These are phyloP conservation scores for Eucalyptus erythrocorys DNA, from an alignment of 345 rosid genomes.

Conservation along the genomic window DNA sequence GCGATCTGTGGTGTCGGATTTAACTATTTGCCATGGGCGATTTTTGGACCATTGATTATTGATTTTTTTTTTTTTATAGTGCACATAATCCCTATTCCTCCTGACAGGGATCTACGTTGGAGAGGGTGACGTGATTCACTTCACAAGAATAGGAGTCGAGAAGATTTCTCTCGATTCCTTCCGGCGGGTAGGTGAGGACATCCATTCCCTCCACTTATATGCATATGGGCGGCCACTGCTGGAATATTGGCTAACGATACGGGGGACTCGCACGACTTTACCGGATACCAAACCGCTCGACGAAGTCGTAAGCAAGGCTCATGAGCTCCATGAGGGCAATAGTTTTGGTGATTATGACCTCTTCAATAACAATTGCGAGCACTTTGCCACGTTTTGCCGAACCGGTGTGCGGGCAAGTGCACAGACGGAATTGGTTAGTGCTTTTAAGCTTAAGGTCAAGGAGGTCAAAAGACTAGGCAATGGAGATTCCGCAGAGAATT, in stretches of 20 bases:
- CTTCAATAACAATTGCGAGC: neutral
- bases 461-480: neutral
- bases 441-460: rapidly evolving
- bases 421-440: neutral
- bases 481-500: neutral
- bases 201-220: neutral
- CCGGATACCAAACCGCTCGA: rapidly evolving
- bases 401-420: neutral
- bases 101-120: neutral
- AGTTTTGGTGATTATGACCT: neutral
- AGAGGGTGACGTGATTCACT: neutral
- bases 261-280: neutral
- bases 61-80: neutral
- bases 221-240: neutral
- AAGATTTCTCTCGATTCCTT: neutral
- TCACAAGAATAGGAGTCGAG: neutral
- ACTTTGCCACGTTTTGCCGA: neutral
- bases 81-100: neutral
- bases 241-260: neutral
- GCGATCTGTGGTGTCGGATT: no score
- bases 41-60: neutral
- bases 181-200: neutral
- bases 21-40: neutral
- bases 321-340: neutral
- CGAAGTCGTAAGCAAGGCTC: neutral